Evolutionary conservation across 2,329 filamentous ascomycete species (phyloP), one percentile per base, ranked within the genome.

Genomic region (Ilyonectria destructans): DNA sequence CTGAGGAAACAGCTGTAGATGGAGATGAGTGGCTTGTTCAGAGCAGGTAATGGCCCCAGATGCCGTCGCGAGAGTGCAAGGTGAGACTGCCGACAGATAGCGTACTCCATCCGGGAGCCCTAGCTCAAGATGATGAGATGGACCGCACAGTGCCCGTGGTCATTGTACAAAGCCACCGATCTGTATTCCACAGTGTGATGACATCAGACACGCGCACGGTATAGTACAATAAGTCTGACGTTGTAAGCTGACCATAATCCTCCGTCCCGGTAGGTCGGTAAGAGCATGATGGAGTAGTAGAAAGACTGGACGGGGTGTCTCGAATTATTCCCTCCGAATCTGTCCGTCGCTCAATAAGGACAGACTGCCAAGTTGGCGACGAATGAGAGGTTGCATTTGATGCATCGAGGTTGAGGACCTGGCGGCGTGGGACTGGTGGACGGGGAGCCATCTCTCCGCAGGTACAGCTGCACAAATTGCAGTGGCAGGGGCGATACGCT

Each of bases 81-180:
- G 52, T 43, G 64, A 52, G 58, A 54, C 58, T 58, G 37, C 54
- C 46, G 58, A 58, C 10, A 29, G 56, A 60, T 55, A 54, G 56
- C 62, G 62, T 23, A 13, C n/a, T 17, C 15, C 17, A 8, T 5
- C 8, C 37, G 15, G 15, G 13, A 29, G 52, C 26, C 31, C 63
- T 52, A 17, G 40, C 43, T 43, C 26, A 35, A 63, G 21, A 51
- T 43, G 48, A 59, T 51, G 29, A 67, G 48, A 59, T 56, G 55
- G 51, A 48, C 65, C 65, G 65, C 60, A 68, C 65, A 68, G 60
- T 68, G 60, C 33, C 65, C 65, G 64, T 40, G 7, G 45, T 52
- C 52, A 29, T 21, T 46, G 43, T 7, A n/a, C 5, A 51, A 57
- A 46, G 17, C n/a, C 33, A 26, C 26, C n/a, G 12, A 45, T 19